Evolutionary conservation across 257 asterid species (phyloP), one percentile per base, ranked within the genome.

Genomic region (Plantago major): DNA sequence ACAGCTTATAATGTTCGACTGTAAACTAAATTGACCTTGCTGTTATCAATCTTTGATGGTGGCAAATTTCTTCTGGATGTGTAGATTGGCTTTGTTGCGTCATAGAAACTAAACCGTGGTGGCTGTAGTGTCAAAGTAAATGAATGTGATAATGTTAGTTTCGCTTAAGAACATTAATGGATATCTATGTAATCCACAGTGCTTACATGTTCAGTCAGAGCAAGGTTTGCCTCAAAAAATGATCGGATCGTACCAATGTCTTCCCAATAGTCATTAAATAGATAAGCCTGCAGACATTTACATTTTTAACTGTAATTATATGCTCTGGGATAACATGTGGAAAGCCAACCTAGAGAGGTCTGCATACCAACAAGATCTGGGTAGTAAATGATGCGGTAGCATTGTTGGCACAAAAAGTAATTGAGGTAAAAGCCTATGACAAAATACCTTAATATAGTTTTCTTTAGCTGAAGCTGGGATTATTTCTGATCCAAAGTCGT

Each of bases 121-220:
- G 98, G 98, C 98, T 86, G 77, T 75, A 67, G 73, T 64, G 45
- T 44, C 56, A 63, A 66, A 67, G 22, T 30, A 65, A 50, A 37
- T 10, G 55, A 26, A 18, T 46, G 45, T 62, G 52, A 48, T 40
- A 50, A 28, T 62, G 52, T 18, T 42, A 44, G 10, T 17, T 40
- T 67, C 17, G 44, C 8, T 33, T 33, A 33, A 33, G 7, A 33
- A 33, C 6, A 7, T 2, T 33, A 46, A 46, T 37, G 45, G 43
- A 12, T 18, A 61, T 42, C 46, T 63, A 3, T 46, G 55, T 56
- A 33, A 40, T 40, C 3, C 15, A 46, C 62, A 64, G 46, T 42
- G 62, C 95, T 84, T 84, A 84, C 98, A 53, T 92, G 97, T 76
- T 85, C 94, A n/a, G 98, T 92, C 8, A 92, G 98, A 73, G 98